Percentiles rank a stretch among this genome's conserved stretches.
These are phyloP conservation scores for Spongospora subterranea DNA, from an alignment of 208 protist species.

Conservation along the genomic window DNA sequence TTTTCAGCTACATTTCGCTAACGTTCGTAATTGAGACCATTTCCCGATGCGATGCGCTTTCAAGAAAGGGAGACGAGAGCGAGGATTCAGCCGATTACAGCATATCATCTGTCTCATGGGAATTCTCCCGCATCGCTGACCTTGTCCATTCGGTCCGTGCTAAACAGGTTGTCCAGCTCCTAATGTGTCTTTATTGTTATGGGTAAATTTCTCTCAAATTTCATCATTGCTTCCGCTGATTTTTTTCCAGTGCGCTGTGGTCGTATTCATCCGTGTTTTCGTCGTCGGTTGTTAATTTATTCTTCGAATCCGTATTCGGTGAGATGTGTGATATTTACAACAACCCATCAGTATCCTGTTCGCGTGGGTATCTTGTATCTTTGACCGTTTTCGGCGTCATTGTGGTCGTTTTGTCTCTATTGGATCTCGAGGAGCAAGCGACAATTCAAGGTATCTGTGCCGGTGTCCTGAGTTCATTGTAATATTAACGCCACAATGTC, in stretches of 20 bases:
- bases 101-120: neutral
- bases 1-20: slow-evolving; percentile 11
- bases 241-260: neutral
- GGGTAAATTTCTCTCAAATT: slow-evolving; percentile 8
- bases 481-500: neutral
- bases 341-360: neutral
- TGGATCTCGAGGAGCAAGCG: slow-evolving; percentile 32
- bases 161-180: neutral
- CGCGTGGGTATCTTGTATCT: neutral
- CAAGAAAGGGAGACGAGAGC: neutral
- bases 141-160: neutral
- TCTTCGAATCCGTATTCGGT: slow-evolving; percentile 10
- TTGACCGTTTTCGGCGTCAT: neutral
- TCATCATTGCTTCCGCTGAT: neutral
- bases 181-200: slow-evolving; percentile 8
- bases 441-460: neutral
- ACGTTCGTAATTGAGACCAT: slow-evolving; percentile 42
- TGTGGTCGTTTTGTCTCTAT: slow-evolving; percentile 25
- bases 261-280: slow-evolving; percentile 32
- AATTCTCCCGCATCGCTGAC: neutral
- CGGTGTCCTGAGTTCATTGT: neutral
- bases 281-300: neutral
- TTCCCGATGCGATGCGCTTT: slow-evolving; percentile 10
- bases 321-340: slow-evolving; percentile 13
- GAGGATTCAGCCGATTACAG: neutral